A percentile compares a stretch with the other conserved stretches of the same genome.
Evolutionary conservation across 2,329 filamentous ascomycete genomes (phyloP).

Genomic region (Cladobotryum protrusum): DNA sequence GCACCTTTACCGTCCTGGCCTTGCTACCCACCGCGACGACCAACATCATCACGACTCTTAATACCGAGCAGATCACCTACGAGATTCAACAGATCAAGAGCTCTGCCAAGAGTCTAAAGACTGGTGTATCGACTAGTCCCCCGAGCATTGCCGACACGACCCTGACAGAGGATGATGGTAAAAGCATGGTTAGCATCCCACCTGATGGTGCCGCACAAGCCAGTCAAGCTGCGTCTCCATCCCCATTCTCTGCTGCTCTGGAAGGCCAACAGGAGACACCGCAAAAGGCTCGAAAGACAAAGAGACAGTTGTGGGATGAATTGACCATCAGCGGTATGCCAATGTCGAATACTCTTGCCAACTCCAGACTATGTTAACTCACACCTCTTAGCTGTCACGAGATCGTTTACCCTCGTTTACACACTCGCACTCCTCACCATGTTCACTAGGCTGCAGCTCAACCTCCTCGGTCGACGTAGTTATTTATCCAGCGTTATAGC

Average conservation of each 20-base stretch:
- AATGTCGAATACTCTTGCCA: not conserved
- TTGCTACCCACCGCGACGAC: constrained; percentile 86
- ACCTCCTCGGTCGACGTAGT: constrained; percentile 88
- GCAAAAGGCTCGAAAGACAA: constrained; percentile 61
- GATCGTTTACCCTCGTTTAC: constrained; percentile 87
- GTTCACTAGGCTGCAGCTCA: constrained; percentile 91
- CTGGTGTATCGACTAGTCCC: constrained; percentile 47
- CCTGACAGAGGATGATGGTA: constrained; percentile 74
- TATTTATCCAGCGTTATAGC: constrained; percentile 95
- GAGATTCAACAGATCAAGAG: constrained; percentile 91
- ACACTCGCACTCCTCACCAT: constrained; percentile 83
- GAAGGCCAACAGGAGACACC: constrained; percentile 32
- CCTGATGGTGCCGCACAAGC: constrained; percentile 80
- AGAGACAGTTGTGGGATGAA: constrained; percentile 94
- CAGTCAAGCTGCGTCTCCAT: constrained; percentile 63
- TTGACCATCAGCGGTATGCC: constrained; percentile 86
- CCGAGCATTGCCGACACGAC: constrained; percentile 63
- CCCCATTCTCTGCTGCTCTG: constrained; percentile 36
- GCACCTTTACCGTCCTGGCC: constrained; percentile 95
- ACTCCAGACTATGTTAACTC: not conserved
- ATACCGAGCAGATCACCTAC: constrained; percentile 86
- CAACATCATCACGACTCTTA: constrained; percentile 79
- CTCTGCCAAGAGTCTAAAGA: constrained; percentile 52
- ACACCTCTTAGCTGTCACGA: constrained; percentile 63
- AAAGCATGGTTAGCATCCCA: constrained; percentile 67